Percentiles rank a stretch among this genome's conserved stretches.
Evolutionary conservation across 331 rosid genomes (phyloP).

Genomic region (Erythrophleum ivorense): DNA sequence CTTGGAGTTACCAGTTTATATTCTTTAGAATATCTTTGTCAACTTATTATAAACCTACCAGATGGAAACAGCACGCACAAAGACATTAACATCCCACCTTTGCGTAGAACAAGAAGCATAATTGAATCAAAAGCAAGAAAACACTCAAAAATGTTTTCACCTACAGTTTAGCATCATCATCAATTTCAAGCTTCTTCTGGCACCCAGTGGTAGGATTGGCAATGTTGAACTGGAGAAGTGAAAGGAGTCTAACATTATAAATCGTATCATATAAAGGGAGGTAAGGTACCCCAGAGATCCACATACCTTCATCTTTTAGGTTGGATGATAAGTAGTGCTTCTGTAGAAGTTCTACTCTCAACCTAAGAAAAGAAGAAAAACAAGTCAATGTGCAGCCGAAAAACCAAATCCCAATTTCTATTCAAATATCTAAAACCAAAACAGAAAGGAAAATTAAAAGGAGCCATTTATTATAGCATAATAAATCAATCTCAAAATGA

Average conservation of each 20-base stretch:
- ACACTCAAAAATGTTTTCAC: background rate
- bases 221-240: constrained; percentile 18
- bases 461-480: background rate
- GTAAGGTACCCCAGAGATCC: background rate
- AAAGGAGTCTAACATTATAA: background rate
- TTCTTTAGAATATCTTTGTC: background rate
- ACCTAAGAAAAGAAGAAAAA: background rate
- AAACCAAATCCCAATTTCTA: background rate
- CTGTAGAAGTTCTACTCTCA: background rate
- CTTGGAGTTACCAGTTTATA: background rate
- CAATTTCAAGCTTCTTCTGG: constrained; percentile 27
- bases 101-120: background rate
- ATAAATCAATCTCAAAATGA: background rate
- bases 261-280: background rate
- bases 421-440: background rate
- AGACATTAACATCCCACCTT: background rate
- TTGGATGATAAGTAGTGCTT: background rate
- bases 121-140: background rate
- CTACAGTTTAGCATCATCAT: constrained; percentile 22
- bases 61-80: background rate
- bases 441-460: background rate
- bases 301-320: constrained; percentile 14
- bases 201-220: constrained; percentile 29
- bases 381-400: background rate
- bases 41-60: background rate